Evolutionary conservation across 306 rosid genomes (phyloP).

Genomic region (Cucumis hystrix): DNA sequence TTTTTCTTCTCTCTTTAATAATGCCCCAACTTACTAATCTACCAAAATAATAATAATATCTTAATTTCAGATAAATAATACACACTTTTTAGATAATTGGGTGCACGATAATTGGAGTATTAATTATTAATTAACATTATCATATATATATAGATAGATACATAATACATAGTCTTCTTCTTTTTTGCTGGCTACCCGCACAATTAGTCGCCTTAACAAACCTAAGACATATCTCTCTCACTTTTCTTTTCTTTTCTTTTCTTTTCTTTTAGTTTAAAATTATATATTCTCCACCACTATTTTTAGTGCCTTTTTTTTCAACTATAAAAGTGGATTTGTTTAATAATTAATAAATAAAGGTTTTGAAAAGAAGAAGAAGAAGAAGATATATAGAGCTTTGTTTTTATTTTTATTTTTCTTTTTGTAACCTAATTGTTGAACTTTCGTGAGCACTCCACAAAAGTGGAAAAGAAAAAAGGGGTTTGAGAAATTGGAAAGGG

Average conservation of each 20-base stretch:
- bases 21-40: not conserved
- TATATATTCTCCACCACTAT: no score
- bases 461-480: not conserved
- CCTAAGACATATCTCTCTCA: not conserved
- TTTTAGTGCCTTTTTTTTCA: no score
- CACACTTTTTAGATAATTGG: not conserved
- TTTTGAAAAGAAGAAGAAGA: not conserved
- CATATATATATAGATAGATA: not conserved
- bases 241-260: no score
- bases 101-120: not conserved
- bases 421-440: not conserved
- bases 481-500: not conserved
- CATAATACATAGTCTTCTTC: not conserved
- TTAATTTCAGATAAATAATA: not conserved
- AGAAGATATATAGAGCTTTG: not conserved
- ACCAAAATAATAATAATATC: not conserved
- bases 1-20: not conserved
- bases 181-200: not conserved
- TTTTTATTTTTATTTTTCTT: not conserved
- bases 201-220: conserved; percentile 2
- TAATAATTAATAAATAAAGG: not conserved
- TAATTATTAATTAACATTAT: not conserved
- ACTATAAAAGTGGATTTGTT: no score
- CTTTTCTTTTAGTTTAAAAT: no score
- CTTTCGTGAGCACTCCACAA: not conserved